Conservation (phyloP, 2,329 filamentous ascomycete genomes). For the Paecilomyces sp. region DNA sequence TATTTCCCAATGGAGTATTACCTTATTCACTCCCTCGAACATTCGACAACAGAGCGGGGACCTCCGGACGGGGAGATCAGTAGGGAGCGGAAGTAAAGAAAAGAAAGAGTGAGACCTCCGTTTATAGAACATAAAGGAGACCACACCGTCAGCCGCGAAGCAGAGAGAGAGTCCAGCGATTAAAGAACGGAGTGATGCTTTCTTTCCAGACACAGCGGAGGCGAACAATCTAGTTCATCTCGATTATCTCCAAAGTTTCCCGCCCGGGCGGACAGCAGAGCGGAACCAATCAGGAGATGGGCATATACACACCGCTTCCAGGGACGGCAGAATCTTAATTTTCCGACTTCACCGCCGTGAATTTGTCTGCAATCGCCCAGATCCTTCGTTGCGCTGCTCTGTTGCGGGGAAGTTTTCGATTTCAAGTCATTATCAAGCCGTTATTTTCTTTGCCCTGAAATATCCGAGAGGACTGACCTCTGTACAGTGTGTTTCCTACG, state of each 20-base stretch:
- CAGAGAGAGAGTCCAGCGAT: background rate
- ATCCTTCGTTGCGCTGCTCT: background rate
- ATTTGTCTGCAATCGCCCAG: background rate
- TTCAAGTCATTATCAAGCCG: background rate
- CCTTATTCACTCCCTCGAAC: constrained; percentile 7
- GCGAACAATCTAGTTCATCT: background rate
- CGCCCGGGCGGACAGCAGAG: background rate
- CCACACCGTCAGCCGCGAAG: background rate
- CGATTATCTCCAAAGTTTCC: background rate
- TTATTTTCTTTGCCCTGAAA: background rate
- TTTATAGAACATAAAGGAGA: background rate
- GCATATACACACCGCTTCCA: constrained; percentile 12
- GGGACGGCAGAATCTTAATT: constrained; percentile 19
- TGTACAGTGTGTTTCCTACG: background rate
- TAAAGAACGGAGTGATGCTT: background rate
- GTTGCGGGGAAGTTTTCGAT: background rate
- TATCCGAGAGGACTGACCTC: background rate
- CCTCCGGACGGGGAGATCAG: background rate
- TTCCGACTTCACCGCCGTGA: constrained; percentile 6
- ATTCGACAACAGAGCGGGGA: constrained; percentile 4
- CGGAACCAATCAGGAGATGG: constrained; percentile 13
- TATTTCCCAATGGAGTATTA: background rate
- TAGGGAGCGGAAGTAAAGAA: background rate
- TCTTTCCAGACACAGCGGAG: background rate
- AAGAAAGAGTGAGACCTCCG: background rate